Conservation (phyloP, 176 grass and related monocot genomes). For the Carex pumila region DNA sequence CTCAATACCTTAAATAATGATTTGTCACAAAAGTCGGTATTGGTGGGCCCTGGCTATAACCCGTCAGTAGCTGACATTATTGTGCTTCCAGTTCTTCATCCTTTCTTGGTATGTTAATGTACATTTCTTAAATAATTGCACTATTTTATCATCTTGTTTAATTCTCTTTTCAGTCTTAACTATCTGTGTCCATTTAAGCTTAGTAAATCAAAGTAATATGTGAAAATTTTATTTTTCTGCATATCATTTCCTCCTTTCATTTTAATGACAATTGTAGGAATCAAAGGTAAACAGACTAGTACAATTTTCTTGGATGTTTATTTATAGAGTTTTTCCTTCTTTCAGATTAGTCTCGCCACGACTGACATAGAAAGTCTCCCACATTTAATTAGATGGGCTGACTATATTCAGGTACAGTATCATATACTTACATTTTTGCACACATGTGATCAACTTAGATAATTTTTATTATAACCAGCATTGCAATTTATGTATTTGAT, state of each 20-base stretch:
- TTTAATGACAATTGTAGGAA: neutral
- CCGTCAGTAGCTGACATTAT: slow-evolving; percentile 69
- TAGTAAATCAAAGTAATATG: neutral
- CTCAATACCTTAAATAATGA: slow-evolving; percentile 63
- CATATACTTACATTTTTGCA: neutral
- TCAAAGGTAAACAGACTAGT: neutral
- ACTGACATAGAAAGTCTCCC: slow-evolving; percentile 46
- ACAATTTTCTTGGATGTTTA: neutral
- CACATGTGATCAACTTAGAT: neutral
- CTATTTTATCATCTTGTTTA: neutral
- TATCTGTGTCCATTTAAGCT: neutral
- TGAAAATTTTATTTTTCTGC: neutral
- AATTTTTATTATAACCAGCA: slow-evolving; percentile 11
- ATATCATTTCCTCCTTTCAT: neutral
- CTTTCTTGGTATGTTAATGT: slow-evolving; percentile 43
- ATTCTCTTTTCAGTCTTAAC: neutral
- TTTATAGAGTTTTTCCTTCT: slow-evolving; percentile 13
- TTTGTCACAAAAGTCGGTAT: slow-evolving; percentile 61
- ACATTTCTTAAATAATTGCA: slow-evolving; percentile 5
- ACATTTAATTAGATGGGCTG: slow-evolving; percentile 78
- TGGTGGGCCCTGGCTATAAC: slow-evolving; percentile 48
- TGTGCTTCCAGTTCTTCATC: slow-evolving; percentile 55
- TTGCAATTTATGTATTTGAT: neutral
- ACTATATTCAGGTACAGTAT: slow-evolving; percentile 78
- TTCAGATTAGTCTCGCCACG: slow-evolving; percentile 42